phyloP scores from a whole-genome alignment of 139 green algal genomes.

The Coelastrella sp. region DNA sequence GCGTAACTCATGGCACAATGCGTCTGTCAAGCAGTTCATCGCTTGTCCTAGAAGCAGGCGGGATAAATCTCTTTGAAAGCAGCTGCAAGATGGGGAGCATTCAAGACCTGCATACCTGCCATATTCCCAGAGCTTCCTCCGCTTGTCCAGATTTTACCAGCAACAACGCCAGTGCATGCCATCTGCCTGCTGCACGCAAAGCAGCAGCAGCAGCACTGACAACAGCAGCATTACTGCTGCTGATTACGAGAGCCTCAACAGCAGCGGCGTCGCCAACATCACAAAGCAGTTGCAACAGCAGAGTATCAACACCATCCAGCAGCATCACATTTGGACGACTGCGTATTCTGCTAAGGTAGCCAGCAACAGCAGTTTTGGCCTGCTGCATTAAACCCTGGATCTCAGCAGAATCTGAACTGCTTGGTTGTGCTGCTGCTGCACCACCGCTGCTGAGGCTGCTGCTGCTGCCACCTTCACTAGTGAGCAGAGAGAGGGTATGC shows the following conservation, averaged over 20 bases:
- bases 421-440: conserved; percentile 21
- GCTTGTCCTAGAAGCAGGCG: no score
- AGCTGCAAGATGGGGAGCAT: not conserved
- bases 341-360: conserved; percentile 59
- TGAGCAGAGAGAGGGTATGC: no score
- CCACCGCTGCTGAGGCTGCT: conserved; percentile 2
- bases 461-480: conserved; percentile 6
- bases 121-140: conserved; percentile 55
- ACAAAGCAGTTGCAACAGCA: conserved; percentile 73
- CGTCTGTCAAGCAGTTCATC: no score
- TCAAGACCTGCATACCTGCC: no score
- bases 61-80: no score
- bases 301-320: conserved; percentile 70
- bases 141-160: conserved; percentile 20
- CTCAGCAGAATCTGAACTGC: not conserved
- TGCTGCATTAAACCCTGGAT: conserved; percentile 22
- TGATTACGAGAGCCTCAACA: conserved; percentile 55
- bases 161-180: conserved; percentile 63
- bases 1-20: no score
- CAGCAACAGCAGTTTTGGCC: conserved; percentile 31
- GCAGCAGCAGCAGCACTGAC: not conserved
- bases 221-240: conserved; percentile 5
- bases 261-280: conserved; percentile 48
- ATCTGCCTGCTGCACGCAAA: conserved; percentile 47
- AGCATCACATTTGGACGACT: conserved; percentile 44